Base-by-base conservation (phyloP, 176 grass and related monocot genomes). In the Triticum turgidum region DNA sequence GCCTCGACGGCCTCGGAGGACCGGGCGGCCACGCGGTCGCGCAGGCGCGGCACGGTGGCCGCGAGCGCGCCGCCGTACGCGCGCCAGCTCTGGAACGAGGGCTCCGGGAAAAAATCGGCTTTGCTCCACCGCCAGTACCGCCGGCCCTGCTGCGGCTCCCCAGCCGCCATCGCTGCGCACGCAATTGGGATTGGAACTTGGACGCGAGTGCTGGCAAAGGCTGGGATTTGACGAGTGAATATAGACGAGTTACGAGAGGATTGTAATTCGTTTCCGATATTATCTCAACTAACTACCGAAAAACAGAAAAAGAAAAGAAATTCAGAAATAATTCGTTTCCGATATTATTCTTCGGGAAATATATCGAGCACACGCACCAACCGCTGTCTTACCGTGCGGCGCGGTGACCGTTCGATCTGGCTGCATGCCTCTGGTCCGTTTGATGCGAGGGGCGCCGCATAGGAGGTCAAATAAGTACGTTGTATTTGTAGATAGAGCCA, bases 81-180 rank as follows among this genome's bases (percentile, higher is more conserved):
- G 3, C 73, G 73, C 73, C 73, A 76, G 73, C 44, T 76, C 73
- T 76, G 73, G 44, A 76, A 76, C 3, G 73, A 76, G 3, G 73
- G 73, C 73, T 76, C 73, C 44, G 73, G 73, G 73, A 76, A 76
- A 4, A 76, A 76, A 20, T 76, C 73, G 14, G 25, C 73, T 44
- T 76, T 76, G 73, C 73, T 76, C 73, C 73, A 76, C 73, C 73
- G 44, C 73, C 73, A 76, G 73, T 76, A 76, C 25, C 73, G 2
- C 73, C 44, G 44, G 14, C 14, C 73, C 73, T 76, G 20, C 35
- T 41, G 69, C 37, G 5, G 44, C 15, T 30, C 42, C 42, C 44
- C 73, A 18, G 44, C 70, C 70, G 70, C 70, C 70, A 73, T 73
- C 70, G 39, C 70, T 0, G 54, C 51, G 69, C 21, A 44, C 69